Evolutionary conservation across 2,329 filamentous ascomycete genomes (phyloP), one percentile per base, ranked within the genome.

Genomic region (Talaromyces pinophilus): DNA sequence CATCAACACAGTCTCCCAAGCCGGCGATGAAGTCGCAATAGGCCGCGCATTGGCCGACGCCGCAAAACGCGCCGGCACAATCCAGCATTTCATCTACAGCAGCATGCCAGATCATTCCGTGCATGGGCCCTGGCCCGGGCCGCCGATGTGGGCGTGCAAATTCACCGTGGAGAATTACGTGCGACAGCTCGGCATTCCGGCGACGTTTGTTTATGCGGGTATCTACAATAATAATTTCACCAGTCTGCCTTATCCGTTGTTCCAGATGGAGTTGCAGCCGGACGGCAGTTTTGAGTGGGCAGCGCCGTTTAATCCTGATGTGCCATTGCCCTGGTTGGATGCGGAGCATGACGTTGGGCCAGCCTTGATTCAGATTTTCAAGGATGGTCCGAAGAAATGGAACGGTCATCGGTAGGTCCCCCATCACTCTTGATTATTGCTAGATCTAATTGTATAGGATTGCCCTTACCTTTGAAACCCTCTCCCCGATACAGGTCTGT

Each of bases 161-260:
- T 93, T 96, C 79, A 89, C 91, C 60, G 90, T 98, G 50, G 95
- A 98, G 79, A 91, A 95, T 64, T 96, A 98, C 78, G 86, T 97
- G 62, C 88, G 92, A 66, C 87, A 92, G 75, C 86, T 97, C 48
- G 89, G 89, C 10, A 84, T 97, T 11, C 92, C 92, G 0, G 89
- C 93, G 0, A 98, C 94, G 0, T 98, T 97, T 78, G 90, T 97
- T 70, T 97, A 97, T 79, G 92, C 93, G 10, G 95, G 94, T 67
- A 97, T 97, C 73, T 99, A 98, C 84, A 97, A 98, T 84, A 98
- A 98, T 81, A 98, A 99, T 78, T 99, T 98, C 80, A 98, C 94
- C 35, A 95, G 92, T 57, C 84, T 97, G 38, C 88, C 88, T 1
- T 98, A 97, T 75, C 95, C 95, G 1, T 85, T 98, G 3, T 98